Conservation (phyloP, 1,139 yeast species). For the Hanseniaspora uvarum region DNA sequence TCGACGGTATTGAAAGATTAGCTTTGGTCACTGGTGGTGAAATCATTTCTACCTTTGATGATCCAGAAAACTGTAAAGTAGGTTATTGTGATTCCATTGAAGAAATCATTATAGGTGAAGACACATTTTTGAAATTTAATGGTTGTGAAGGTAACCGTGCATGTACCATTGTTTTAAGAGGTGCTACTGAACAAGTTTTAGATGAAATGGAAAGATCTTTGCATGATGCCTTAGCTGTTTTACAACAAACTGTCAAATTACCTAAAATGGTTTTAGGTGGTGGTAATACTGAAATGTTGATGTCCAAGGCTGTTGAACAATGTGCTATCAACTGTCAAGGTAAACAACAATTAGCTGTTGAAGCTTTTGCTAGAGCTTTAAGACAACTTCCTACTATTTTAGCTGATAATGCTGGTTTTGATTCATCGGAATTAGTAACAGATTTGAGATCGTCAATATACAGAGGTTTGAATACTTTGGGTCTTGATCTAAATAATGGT, state of each 20-base stretch:
- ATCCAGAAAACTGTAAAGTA: conserved; percentile 72
- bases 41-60: conserved; percentile 91
- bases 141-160: conserved; percentile 97
- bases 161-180: conserved; percentile 89
- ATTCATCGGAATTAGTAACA: conserved; percentile 83
- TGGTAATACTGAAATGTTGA: conserved; percentile 95
- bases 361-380: conserved; percentile 85
- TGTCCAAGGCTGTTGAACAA: conserved; percentile 95
- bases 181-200: conserved; percentile 90
- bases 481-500: conserved; percentile 78
- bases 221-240: conserved; percentile 91
- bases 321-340: conserved; percentile 91
- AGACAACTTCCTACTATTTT: conserved; percentile 91
- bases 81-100: conserved; percentile 87
- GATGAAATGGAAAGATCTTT: conserved; percentile 97
- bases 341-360: conserved; percentile 87
- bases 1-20: conserved; percentile 93
- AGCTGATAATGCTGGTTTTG: conserved; percentile 96
- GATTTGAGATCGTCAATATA: conserved; percentile 86
- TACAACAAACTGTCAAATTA: conserved; percentile 88
- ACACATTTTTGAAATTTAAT: conserved; percentile 70
- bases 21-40: conserved; percentile 97
- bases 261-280: conserved; percentile 96
- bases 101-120: conserved; percentile 86
- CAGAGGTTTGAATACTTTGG: conserved; percentile 84